Conservation (phyloP, 306 rosid genomes). For the Cucurbita moschata region DNA sequence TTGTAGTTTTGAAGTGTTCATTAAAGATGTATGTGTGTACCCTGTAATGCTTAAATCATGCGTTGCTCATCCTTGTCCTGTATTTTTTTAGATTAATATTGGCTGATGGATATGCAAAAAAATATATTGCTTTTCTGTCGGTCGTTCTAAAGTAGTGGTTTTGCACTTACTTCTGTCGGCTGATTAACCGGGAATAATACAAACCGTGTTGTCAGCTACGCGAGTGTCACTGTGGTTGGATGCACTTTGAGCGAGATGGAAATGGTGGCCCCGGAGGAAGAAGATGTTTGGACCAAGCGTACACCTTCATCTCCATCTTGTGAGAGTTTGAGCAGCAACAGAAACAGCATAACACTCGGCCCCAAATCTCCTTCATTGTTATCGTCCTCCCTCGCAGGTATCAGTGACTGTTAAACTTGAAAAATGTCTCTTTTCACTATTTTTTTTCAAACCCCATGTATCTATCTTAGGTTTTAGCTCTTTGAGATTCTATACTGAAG, state of each 20-base stretch:
- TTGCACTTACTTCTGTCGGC: not conserved
- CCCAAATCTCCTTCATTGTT: slow-evolving; percentile 35
- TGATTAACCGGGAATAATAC: not conserved
- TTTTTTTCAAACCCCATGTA: no score
- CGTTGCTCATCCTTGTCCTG: not conserved
- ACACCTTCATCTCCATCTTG: not conserved
- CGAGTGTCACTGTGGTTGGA: not conserved
- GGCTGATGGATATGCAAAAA: not conserved
- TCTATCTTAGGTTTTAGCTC: no score
- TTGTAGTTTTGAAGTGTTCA: not conserved
- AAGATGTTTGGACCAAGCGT: not conserved
- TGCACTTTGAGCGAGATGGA: not conserved
- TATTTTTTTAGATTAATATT: not conserved
- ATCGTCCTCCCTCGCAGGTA: slow-evolving; percentile 42
- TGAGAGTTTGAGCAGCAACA: slow-evolving; percentile 11
- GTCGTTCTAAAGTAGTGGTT: not conserved
- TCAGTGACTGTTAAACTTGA: not conserved
- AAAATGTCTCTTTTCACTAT: no score
- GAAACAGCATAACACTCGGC: not conserved
- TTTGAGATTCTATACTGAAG: no score
- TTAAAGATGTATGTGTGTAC: not conserved
- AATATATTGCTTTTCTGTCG: not conserved
- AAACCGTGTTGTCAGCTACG: not conserved
- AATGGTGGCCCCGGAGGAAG: not conserved
- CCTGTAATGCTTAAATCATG: not conserved